Percentiles rank a stretch among this genome's conserved stretches.
These are phyloP conservation scores for Cordyceps militaris DNA, from an alignment of 2,329 filamentous ascomycete species.

Conservation along the genomic window DNA sequence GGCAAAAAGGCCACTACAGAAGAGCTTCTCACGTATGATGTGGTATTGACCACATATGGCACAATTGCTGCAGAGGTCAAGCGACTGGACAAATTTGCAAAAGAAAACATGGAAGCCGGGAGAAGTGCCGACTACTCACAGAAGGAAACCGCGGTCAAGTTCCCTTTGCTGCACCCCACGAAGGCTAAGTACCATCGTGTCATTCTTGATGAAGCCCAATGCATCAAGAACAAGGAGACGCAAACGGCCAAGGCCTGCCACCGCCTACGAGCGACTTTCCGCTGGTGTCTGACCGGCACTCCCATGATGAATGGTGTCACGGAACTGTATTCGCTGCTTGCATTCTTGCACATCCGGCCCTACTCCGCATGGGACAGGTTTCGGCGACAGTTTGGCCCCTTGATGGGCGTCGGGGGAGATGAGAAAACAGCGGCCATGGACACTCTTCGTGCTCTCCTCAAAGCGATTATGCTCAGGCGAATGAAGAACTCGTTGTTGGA, in stretches of 20 bases:
- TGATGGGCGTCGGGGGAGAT: slow-evolving; percentile 34
- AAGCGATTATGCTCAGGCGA: slow-evolving; percentile 73
- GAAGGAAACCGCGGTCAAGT: slow-evolving; percentile 29
- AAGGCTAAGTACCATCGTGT: slow-evolving; percentile 65
- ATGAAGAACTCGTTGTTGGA: slow-evolving; percentile 75
- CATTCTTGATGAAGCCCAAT: slow-evolving; percentile 82
- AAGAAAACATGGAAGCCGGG: slow-evolving; percentile 36
- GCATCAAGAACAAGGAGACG: slow-evolving; percentile 70
- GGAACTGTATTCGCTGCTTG: slow-evolving; percentile 71
- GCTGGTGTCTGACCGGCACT: slow-evolving; percentile 77
- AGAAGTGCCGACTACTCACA: slow-evolving; percentile 28
- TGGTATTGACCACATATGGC: slow-evolving; percentile 82
- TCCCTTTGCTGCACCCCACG: slow-evolving; percentile 54
- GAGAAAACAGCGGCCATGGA: slow-evolving; percentile 59
- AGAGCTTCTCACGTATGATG: slow-evolving; percentile 61
- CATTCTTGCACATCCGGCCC: slow-evolving; percentile 69
- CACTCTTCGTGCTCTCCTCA: slow-evolving; percentile 67
- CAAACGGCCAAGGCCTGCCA: slow-evolving; percentile 65
- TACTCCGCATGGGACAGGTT: slow-evolving; percentile 63
- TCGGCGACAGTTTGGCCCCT: slow-evolving; percentile 37
- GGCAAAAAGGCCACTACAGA: slow-evolving; percentile 54
- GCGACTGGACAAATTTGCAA: slow-evolving; percentile 47
- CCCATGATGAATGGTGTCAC: slow-evolving; percentile 82
- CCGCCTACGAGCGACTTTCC: slow-evolving; percentile 57
- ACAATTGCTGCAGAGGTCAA: slow-evolving; percentile 61